Conservation (phyloP, 345 rosid species). For the Melastoma malabathricum region DNA sequence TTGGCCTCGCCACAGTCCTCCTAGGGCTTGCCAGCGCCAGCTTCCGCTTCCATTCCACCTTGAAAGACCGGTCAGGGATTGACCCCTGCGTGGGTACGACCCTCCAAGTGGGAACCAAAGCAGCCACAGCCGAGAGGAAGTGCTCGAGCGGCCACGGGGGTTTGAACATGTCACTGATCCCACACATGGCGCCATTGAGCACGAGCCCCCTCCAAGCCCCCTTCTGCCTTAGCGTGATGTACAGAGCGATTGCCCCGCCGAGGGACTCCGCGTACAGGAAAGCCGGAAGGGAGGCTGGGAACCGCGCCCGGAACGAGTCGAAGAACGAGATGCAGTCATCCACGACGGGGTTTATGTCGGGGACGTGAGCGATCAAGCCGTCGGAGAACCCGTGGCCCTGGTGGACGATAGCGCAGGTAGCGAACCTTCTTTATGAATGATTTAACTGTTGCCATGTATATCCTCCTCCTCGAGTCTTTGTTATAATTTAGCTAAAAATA, state of each 20-base stretch:
- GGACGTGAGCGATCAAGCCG: constrained; percentile 58
- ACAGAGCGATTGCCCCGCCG: constrained; percentile 83
- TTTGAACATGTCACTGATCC: constrained; percentile 76
- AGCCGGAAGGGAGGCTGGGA: constrained; percentile 43
- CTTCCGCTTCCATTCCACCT: constrained; percentile 69
- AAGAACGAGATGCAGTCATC: constrained; percentile 73
- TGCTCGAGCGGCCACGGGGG: constrained; percentile 93
- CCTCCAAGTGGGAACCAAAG: constrained; percentile 72
- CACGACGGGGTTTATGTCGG: constrained; percentile 57
- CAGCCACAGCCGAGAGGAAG: constrained; percentile 46
- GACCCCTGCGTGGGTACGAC: constrained; percentile 85
- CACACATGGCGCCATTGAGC: constrained; percentile 91
- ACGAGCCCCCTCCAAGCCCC: constrained; percentile 67
- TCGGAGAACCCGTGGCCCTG: constrained; percentile 98
- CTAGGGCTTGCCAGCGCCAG: constrained; percentile 56
- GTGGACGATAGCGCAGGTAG: constrained; percentile 82
- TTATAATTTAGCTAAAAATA: no score
- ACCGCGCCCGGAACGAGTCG: constrained; percentile 37
- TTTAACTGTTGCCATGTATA: no score
- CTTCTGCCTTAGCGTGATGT: constrained; percentile 57
- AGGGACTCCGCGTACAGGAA: constrained; percentile 82
- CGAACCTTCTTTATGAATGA: no score
- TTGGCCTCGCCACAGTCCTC: constrained; percentile 44
- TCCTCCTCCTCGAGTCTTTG: no score
- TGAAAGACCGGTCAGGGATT: constrained; percentile 51